A percentile compares a stretch with the other conserved stretches of the same genome.
Evolutionary conservation across 139 green algal genomes (phyloP).

Genomic region (Spirogloea muscicola): DNA sequence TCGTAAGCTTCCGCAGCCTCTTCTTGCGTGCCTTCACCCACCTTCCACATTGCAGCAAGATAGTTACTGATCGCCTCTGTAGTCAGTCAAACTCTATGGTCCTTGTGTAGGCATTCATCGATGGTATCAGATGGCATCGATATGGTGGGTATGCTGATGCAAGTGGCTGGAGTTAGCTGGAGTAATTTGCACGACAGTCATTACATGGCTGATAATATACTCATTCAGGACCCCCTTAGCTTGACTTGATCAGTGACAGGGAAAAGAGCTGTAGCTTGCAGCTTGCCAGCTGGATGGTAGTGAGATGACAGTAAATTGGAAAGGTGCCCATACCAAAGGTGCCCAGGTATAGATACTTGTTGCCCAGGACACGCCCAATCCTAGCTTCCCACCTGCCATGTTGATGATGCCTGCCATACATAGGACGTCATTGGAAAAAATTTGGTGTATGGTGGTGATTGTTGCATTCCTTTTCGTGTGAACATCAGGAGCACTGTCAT

Average conservation of each 20-base stretch:
- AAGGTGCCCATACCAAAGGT: slow-evolving; percentile 45
- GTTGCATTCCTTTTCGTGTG: too few relatives aligned
- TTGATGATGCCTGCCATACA: slow-evolving; percentile 23
- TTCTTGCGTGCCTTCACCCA: slow-evolving; percentile 17
- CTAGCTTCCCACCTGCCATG: slow-evolving; percentile 80
- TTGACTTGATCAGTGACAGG: too few relatives aligned
- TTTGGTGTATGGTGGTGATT: too few relatives aligned
- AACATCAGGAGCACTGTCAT: not conserved
- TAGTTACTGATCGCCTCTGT: not conserved
- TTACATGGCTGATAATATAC: too few relatives aligned
- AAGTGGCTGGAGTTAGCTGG: not conserved
- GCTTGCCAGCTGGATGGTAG: too few relatives aligned
- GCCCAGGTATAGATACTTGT: slow-evolving; percentile 73
- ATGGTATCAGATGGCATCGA: too few relatives aligned
- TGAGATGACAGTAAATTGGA: too few relatives aligned
- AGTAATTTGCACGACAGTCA: not conserved
- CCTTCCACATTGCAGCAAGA: not conserved
- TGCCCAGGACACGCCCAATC: slow-evolving; percentile 64
- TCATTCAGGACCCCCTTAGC: too few relatives aligned
- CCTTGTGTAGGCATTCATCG: too few relatives aligned
- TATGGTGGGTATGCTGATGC: not conserved
- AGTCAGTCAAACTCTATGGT: too few relatives aligned
- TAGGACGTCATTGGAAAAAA: too few relatives aligned
- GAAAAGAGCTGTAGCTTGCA: not conserved
- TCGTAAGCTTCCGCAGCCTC: slow-evolving; percentile 45